Conservation (phyloP, 208 protist species). For the Trypanosoma mega region DNA sequence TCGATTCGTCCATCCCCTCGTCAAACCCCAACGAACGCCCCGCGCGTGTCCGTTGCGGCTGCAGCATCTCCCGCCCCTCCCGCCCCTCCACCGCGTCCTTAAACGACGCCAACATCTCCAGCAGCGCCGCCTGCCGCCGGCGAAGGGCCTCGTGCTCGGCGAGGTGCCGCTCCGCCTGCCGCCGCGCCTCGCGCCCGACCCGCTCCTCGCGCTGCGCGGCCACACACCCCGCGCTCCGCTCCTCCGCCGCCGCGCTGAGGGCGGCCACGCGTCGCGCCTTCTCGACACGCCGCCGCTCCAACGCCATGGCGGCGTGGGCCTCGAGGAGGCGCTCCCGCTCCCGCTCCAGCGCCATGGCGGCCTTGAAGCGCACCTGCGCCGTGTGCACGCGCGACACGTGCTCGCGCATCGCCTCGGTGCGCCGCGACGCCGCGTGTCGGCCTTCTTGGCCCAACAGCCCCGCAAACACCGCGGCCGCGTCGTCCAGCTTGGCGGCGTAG, state of each 20-base stretch:
- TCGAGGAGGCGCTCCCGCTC: slow-evolving; percentile 76
- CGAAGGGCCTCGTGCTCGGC: slow-evolving; percentile 59
- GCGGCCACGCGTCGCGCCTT: slow-evolving; percentile 46
- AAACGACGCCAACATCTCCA: slow-evolving; percentile 70
- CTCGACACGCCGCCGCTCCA: slow-evolving; percentile 37
- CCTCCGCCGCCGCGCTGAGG: slow-evolving; percentile 55
- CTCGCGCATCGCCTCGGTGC: slow-evolving; percentile 60
- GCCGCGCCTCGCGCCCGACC: slow-evolving; percentile 50
- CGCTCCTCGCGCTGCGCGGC: slow-evolving; percentile 45
- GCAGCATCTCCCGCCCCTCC: slow-evolving; percentile 69
- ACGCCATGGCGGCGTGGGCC: slow-evolving; percentile 67
- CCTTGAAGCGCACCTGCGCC: slow-evolving; percentile 84
- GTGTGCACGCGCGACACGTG: slow-evolving; percentile 77
- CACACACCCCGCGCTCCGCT: slow-evolving; percentile 44
- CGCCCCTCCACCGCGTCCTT: slow-evolving; percentile 66
- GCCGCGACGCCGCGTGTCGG: slow-evolving; percentile 66
- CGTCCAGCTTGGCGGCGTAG: slow-evolving; percentile 78
- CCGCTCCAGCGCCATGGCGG: slow-evolving; percentile 79
- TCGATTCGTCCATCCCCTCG: no score
- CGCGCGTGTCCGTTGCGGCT: slow-evolving; percentile 3
- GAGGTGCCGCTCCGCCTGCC: slow-evolving; percentile 71
- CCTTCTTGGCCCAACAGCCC: slow-evolving; percentile 70
- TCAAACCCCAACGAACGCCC: no score
- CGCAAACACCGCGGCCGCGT: slow-evolving; percentile 71
- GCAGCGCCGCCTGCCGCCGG: slow-evolving; percentile 47